Conservation (phyloP, 2,329 filamentous ascomycete genomes). For the Hypoxylon sp. region DNA sequence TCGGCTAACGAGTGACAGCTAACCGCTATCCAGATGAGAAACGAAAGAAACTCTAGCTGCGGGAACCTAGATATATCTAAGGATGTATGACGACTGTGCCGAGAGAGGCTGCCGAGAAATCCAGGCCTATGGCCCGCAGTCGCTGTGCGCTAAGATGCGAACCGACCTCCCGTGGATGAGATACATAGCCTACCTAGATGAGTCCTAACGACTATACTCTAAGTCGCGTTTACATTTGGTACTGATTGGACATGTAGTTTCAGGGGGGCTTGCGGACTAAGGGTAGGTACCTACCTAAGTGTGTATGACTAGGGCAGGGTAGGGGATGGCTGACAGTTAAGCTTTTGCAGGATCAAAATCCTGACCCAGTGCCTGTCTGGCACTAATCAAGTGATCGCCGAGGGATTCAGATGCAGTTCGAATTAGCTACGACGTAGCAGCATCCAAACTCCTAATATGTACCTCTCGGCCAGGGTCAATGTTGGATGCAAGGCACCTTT, state of each 20-base stretch:
- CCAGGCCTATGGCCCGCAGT: constrained; percentile 27
- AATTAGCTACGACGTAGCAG: constrained; percentile 16
- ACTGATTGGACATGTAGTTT: constrained; percentile 39
- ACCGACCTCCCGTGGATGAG: constrained; percentile 10
- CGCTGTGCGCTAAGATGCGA: constrained; percentile 33
- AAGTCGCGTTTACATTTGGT: constrained; percentile 13
- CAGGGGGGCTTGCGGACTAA: constrained; percentile 42
- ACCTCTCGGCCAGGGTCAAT: constrained; percentile 11
- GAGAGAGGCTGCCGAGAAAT: constrained; percentile 25
- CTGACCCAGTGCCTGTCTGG: constrained; percentile 21
- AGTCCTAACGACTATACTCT: constrained; percentile 31
- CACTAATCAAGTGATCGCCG: constrained; percentile 29
- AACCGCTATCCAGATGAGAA: constrained; percentile 1
- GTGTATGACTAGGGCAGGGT: constrained; percentile 12
- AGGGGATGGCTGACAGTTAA: constrained; percentile 31
- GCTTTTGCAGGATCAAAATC: constrained; percentile 36
- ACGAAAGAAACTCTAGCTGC: constrained; percentile 17
- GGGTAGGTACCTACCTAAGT: constrained; percentile 1
- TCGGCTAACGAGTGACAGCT: constrained; percentile 15
- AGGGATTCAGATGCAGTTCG: constrained; percentile 30
- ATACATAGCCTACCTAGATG: constrained; percentile 31
- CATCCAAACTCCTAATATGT: constrained; percentile 3
- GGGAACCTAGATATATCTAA: constrained; percentile 37
- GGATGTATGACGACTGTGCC: constrained; percentile 23
- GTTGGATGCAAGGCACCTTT: constrained; percentile 30